phyloP scores from a whole-genome alignment of 257 asterid genomes.

The Paraleonurus japonicus region DNA sequence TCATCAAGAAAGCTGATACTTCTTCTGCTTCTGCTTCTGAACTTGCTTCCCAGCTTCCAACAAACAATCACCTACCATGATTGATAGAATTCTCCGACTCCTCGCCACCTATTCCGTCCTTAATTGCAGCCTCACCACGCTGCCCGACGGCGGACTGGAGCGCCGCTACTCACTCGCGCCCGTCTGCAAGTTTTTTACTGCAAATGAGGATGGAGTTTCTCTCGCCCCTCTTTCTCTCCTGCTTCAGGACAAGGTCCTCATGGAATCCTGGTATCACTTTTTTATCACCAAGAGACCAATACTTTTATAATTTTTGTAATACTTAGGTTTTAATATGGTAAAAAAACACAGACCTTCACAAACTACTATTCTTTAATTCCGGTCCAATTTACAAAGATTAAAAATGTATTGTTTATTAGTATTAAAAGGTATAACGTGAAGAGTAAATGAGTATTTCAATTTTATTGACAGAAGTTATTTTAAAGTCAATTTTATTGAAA shows the following conservation, averaged over 20 bases:
- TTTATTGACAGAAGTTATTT: too few relatives aligned
- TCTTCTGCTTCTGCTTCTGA: slow-evolving; percentile 32
- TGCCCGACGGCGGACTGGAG: slow-evolving; percentile 22
- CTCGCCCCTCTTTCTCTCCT: slow-evolving; percentile 23
- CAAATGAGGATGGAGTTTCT: slow-evolving; percentile 40
- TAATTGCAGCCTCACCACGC: slow-evolving; percentile 7
- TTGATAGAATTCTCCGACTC: slow-evolving; percentile 43
- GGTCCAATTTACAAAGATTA: too few relatives aligned
- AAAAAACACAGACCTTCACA: too few relatives aligned
- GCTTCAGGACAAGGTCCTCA: slow-evolving; percentile 28
- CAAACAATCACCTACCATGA: slow-evolving; percentile 26
- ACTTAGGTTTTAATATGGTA: too few relatives aligned
- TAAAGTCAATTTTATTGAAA: too few relatives aligned
- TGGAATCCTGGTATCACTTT: slow-evolving; percentile 68
- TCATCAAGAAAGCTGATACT: slow-evolving; percentile 33
- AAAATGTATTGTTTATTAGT: too few relatives aligned
- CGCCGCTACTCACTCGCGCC: slow-evolving; percentile 49
- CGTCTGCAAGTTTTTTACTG: slow-evolving; percentile 49
- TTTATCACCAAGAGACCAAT: too few relatives aligned
- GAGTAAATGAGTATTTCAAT: too few relatives aligned
- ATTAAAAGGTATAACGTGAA: too few relatives aligned
- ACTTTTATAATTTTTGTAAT: too few relatives aligned
- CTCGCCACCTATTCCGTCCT: slow-evolving; percentile 38
- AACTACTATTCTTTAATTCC: too few relatives aligned
- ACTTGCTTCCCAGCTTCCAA: slow-evolving; percentile 36